Conservation (phyloP, 2,329 filamentous ascomycete genomes). For the Pseudocercospora pini-densiflorae region DNA sequence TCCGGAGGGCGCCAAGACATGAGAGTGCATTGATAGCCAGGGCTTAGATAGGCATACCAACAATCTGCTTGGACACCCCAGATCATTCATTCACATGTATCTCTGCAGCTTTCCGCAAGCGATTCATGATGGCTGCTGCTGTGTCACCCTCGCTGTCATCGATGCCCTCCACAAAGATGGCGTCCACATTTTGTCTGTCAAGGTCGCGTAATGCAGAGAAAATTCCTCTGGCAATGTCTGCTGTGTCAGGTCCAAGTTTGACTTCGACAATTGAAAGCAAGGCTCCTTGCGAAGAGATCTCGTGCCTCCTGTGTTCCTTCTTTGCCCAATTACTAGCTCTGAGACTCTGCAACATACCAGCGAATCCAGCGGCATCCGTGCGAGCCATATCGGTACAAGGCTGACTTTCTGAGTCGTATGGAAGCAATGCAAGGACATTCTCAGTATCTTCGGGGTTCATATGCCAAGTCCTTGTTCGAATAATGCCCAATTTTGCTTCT, state of each 20-base stretch:
- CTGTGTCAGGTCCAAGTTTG: slow-evolving; percentile 70
- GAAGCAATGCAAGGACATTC: background rate
- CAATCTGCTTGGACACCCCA: background rate
- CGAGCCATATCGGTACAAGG: background rate
- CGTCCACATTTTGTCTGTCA: slow-evolving; percentile 76
- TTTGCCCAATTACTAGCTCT: slow-evolving; percentile 20
- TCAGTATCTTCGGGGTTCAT: slow-evolving; percentile 16
- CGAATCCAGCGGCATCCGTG: slow-evolving; percentile 37
- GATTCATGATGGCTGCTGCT: slow-evolving; percentile 69
- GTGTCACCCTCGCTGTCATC: slow-evolving; percentile 69
- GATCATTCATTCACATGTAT: slow-evolving; percentile 34
- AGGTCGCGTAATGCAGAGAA: slow-evolving; percentile 87
- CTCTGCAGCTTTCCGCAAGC: slow-evolving; percentile 55
- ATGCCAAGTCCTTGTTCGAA: slow-evolving; percentile 44
- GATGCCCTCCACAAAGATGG: slow-evolving; percentile 91
- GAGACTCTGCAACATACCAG: slow-evolving; percentile 33
- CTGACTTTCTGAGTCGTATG: background rate
- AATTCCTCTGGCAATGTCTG: slow-evolving; percentile 79
- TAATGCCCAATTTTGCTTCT: slow-evolving; percentile 44
- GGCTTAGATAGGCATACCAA: background rate
- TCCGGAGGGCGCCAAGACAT: background rate
- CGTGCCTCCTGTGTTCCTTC: slow-evolving; percentile 12
- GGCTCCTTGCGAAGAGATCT: slow-evolving; percentile 7
- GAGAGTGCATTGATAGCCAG: background rate
- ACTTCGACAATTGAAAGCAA: slow-evolving; percentile 65